phyloP scores from a whole-genome alignment of 1,284 basidiomycete species.

The Termitomyces sp. region DNA sequence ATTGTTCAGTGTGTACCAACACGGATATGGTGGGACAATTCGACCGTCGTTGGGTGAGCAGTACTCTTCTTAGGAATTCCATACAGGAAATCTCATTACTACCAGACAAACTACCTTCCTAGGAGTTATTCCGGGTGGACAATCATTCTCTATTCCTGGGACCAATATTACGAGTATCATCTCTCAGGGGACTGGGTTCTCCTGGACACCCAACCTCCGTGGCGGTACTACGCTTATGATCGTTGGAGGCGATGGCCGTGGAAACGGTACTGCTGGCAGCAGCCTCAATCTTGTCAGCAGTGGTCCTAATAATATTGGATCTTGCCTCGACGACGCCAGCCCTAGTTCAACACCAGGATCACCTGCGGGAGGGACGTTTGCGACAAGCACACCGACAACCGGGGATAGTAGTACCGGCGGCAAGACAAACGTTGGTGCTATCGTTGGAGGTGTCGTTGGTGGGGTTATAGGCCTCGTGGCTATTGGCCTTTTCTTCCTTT shows the following conservation, averaged over 20 bases:
- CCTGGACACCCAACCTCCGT: constrained; percentile 61
- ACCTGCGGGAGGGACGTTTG: constrained; percentile 72
- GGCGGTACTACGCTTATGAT: constrained; percentile 60
- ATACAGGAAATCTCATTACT: background rate
- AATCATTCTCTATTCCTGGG: constrained; percentile 61
- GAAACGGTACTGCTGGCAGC: constrained; percentile 66
- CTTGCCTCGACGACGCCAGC: constrained; percentile 52
- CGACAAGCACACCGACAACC: constrained; percentile 43
- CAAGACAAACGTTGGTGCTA: constrained; percentile 51
- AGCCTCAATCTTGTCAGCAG: constrained; percentile 46
- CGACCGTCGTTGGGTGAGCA: constrained; percentile 50
- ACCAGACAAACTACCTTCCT: constrained; percentile 53
- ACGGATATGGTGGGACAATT: constrained; percentile 58
- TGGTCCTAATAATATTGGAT: constrained; percentile 39
- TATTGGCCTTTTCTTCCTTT: constrained; percentile 43
- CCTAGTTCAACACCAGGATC: constrained; percentile 72
- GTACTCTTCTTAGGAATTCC: background rate
- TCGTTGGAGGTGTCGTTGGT: constrained; percentile 67
- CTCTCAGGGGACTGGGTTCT: constrained; percentile 54
- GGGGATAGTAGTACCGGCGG: constrained; percentile 17
- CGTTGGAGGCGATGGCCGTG: constrained; percentile 60
- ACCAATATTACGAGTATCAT: constrained; percentile 35
- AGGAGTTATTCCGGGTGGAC: constrained; percentile 73
- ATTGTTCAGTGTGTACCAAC: constrained; percentile 56
- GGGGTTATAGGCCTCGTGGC: constrained; percentile 46